Conservation (phyloP, 345 rosid species). For the Eucalyptus leucophloia region DNA sequence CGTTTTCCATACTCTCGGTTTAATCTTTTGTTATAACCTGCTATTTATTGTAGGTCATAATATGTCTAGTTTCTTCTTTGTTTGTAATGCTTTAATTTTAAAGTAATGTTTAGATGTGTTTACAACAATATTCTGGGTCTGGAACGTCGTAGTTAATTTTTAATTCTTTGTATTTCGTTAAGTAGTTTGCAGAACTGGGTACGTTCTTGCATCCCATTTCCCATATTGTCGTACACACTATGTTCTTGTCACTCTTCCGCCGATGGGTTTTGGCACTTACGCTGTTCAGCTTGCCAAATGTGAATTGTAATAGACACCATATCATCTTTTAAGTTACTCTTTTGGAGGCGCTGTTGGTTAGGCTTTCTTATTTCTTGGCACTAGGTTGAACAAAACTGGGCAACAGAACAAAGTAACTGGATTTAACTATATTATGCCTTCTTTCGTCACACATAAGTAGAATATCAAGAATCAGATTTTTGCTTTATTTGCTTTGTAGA, state of each 20-base stretch:
- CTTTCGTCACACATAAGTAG: neutral
- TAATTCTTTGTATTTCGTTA: too few species aligned
- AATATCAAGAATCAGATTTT: neutral
- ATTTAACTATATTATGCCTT: neutral
- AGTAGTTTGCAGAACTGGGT: too few species aligned
- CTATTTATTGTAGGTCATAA: too few species aligned
- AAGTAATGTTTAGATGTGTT: too few species aligned
- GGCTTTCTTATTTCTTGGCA: neutral
- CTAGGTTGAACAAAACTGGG: neutral
- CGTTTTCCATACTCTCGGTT: neutral
- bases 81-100: too few species aligned
- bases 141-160: too few species aligned
- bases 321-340: neutral
- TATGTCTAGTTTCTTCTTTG: too few species aligned
- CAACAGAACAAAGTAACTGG: neutral
- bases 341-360: neutral
- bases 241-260: neutral
- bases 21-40: fast-evolving
- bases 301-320: neutral
- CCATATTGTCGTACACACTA: neutral
- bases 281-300: neutral
- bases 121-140: too few species aligned
- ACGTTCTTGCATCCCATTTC: too few species aligned
- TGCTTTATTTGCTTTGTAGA: neutral
- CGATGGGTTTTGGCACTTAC: neutral